Evolutionary conservation across 2,329 filamentous ascomycete genomes (phyloP), one percentile per base, ranked within the genome.

Genomic region (Aspergillus phoenicis): DNA sequence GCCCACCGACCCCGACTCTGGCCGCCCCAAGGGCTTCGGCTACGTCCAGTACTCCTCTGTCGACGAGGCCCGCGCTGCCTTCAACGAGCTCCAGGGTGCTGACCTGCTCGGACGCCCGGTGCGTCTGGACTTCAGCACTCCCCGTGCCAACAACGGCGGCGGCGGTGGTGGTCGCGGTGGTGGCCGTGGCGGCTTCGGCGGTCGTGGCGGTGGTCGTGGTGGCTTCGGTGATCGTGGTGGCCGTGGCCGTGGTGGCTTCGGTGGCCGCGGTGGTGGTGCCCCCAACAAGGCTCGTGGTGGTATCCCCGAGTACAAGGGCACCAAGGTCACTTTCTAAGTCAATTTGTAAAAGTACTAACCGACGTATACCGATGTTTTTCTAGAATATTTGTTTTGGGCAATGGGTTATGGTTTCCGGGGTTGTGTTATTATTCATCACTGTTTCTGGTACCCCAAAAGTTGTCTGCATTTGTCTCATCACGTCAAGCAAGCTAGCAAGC

Each of bases 21-120:
- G 92, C 66, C 86, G 88, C 70, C 88, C 89, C 75, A 97, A 97
- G 88, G 93, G 93, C 60, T 97, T 96, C 78, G 93, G 91, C 58
- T 97, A 97, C 76, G 89, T 97, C 65, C 89, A 89, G 73, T 97
- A 94, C 83, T 81, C 82, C 69, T 90, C 89, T 17, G 77, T 95
- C 64, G 92, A 96, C 28, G 93, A 97, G 71, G 91, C 93, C 71
- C 91, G 89, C 80, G 80, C 82, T 70, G 93, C 88, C 24, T 87
- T 91, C 69, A 83, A 89, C 70, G 81, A 83, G 60, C 84, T 91
- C 75, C 88, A 91, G 69, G 91, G 91, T 66, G 82, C 83, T 59
- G 87, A 91, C 62, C 84, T 95, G 70, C 84, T 82, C 66, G 87
- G 90, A 59, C 91, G 93, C 70, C 78, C 85, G 57, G 83, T 97